A percentile compares a stretch with the other conserved stretches of the same genome.
phyloP scores from a whole-genome alignment of 2,329 filamentous ascomycete species.

The Rachicladosporium sp. region DNA sequence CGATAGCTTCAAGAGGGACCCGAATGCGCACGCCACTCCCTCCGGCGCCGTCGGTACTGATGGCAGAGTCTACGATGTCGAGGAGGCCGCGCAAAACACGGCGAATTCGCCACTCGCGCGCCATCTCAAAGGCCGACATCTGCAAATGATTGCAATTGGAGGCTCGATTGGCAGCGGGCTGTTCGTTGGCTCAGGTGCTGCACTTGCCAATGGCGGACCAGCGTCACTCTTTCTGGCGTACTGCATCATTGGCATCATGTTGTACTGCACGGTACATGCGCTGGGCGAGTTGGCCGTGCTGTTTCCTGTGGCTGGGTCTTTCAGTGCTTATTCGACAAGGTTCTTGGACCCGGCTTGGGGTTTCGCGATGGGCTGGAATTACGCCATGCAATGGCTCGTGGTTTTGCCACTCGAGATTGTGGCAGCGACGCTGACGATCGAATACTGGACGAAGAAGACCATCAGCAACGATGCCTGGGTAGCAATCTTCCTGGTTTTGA shows the following conservation, averaged over 20 bases:
- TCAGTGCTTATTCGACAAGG: constrained; percentile 23
- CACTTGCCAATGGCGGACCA: constrained; percentile 22
- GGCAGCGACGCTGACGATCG: constrained; percentile 20
- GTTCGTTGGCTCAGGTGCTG: constrained; percentile 23
- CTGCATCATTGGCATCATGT: constrained; percentile 21
- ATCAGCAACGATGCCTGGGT: constrained; percentile 22
- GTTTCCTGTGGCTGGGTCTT: constrained; percentile 25
- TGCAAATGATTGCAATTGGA: constrained; percentile 97
- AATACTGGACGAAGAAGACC: constrained; percentile 19
- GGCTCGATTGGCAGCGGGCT: constrained; percentile 53
- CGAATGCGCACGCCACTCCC: constrained; percentile 40
- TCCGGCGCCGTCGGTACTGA: constrained; percentile 37
- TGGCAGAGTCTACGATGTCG: constrained; percentile 49
- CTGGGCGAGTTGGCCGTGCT: constrained; percentile 24
- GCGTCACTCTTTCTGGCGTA: constrained; percentile 22
- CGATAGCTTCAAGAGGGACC: constrained; percentile 54
- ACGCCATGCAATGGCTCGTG: constrained; percentile 24
- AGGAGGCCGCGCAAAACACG: constrained; percentile 48
- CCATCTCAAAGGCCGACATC: constrained; percentile 62
- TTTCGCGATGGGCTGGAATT: constrained; percentile 26
- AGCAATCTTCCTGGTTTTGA: constrained; percentile 21
- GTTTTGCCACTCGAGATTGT: constrained; percentile 23
- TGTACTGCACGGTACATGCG: constrained; percentile 23
- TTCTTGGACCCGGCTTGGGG: constrained; percentile 26
- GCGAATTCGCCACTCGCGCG: constrained; percentile 63